A percentile compares a stretch with the other conserved stretches of the same genome.
Conservation (phyloP, 2,329 filamentous ascomycete genomes). For the Neurospora crassa region DNA sequence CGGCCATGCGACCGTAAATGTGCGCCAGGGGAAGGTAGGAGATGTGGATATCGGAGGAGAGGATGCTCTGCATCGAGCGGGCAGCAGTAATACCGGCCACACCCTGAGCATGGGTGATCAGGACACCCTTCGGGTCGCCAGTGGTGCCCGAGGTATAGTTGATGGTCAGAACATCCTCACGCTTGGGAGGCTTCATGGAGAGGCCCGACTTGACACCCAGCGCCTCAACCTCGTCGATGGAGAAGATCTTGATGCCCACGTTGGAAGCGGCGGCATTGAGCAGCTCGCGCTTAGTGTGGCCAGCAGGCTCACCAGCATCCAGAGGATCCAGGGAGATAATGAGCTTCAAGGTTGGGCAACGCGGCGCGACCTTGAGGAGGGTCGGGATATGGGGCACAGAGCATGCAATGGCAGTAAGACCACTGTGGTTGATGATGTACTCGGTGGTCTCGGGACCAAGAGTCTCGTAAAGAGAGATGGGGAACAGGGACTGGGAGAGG, state of each 20-base stretch:
- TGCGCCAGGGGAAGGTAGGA: slow-evolving; percentile 93
- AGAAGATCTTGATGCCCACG: slow-evolving; percentile 68
- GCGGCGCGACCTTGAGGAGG: slow-evolving; percentile 69
- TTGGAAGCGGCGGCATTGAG: slow-evolving; percentile 66
- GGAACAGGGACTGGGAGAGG: slow-evolving; percentile 78
- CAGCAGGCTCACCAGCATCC: slow-evolving; percentile 65
- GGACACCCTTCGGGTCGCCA: slow-evolving; percentile 72
- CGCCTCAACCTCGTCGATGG: slow-evolving; percentile 71
- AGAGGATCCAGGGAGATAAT: slow-evolving; percentile 82
- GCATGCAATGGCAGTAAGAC: slow-evolving; percentile 64
- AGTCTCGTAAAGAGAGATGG: slow-evolving; percentile 93
- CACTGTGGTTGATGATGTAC: slow-evolving; percentile 89
- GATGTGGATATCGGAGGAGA: slow-evolving; percentile 51
- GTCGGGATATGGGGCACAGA: slow-evolving; percentile 73
- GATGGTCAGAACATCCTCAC: slow-evolving; percentile 76
- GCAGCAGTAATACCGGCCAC: slow-evolving; percentile 60
- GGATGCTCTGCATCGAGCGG: slow-evolving; percentile 43
- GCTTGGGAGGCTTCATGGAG: slow-evolving; percentile 59
- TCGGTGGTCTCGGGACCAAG: slow-evolving; percentile 85
- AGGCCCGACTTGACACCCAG: slow-evolving; percentile 63
- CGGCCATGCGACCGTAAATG: slow-evolving; percentile 80
- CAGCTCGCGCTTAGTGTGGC: slow-evolving; percentile 69
- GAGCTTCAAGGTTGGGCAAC: slow-evolving; percentile 71
- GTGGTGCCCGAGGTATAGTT: slow-evolving; percentile 88
- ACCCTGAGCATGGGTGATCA: slow-evolving; percentile 73